Conservation (phyloP, 2,329 filamentous ascomycete species). For the Penicillium fuscoglaucum region DNA sequence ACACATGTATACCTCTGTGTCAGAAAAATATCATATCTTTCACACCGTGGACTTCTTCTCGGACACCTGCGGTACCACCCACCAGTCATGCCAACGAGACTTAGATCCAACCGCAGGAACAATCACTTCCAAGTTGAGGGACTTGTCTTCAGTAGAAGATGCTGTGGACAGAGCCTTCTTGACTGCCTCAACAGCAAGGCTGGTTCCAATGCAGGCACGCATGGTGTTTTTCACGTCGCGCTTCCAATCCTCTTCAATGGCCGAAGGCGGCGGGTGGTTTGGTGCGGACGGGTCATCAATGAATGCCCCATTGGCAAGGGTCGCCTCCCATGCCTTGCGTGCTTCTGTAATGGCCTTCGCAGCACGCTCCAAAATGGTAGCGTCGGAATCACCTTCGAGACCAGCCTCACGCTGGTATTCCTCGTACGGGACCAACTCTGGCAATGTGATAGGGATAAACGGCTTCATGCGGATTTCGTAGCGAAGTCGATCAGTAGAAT, state of each 20-base stretch:
- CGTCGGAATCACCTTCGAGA: constrained; percentile 48
- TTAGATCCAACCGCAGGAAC: constrained; percentile 43
- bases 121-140: constrained; percentile 35
- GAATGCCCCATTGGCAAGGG: constrained; percentile 42
- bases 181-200: constrained; percentile 62
- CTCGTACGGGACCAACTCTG: constrained; percentile 65
- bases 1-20: not conserved
- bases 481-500: constrained; percentile 66
- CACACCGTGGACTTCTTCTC: constrained; percentile 17
- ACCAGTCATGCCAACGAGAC: constrained; percentile 48
- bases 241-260: constrained; percentile 62
- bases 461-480: constrained; percentile 87
- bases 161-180: constrained; percentile 54
- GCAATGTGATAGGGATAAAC: constrained; percentile 68
- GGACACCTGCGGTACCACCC: constrained; percentile 46
- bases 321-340: constrained; percentile 46
- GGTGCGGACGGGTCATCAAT: constrained; percentile 18
- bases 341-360: constrained; percentile 42
- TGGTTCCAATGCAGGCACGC: constrained; percentile 69
- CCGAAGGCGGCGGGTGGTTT: constrained; percentile 37
- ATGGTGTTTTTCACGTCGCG: constrained; percentile 60
- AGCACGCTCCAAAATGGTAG: constrained; percentile 42
- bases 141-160: not conserved
- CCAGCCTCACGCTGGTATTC: constrained; percentile 54
- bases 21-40: not conserved